phyloP scores from a whole-genome alignment of 2,329 filamentous ascomycete species.

The Coniochaeta sp. region DNA sequence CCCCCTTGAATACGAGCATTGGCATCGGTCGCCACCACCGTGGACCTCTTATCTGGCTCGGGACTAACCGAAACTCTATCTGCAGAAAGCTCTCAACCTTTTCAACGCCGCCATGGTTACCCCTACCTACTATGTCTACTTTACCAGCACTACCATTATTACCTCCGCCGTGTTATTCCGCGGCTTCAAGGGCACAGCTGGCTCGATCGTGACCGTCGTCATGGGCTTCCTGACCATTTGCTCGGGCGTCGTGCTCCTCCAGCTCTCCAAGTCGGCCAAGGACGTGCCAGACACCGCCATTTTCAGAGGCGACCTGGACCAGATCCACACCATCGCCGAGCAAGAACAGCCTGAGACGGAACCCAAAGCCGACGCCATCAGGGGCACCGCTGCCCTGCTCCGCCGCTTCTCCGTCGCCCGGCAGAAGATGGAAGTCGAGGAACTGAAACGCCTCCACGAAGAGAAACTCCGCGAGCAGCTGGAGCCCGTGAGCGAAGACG shows the following conservation, averaged over 20 bases:
- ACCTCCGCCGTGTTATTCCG: conserved; percentile 88
- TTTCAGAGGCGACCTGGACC: conserved; percentile 87
- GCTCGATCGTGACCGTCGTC: conserved; percentile 80
- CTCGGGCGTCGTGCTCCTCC: conserved; percentile 81
- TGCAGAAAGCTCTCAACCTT: conserved; percentile 92
- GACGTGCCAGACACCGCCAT: conserved; percentile 91
- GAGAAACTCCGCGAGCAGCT: conserved; percentile 68
- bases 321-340: conserved; percentile 90
- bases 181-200: conserved; percentile 81
- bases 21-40: not conserved
- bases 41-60: conserved; percentile 6
- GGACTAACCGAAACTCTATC: conserved; percentile 21
- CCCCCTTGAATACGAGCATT: not conserved
- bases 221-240: conserved; percentile 94
- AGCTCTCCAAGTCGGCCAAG: conserved; percentile 97
- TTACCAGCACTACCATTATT: conserved; percentile 91
- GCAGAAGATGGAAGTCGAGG: conserved; percentile 71
- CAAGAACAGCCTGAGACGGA: conserved; percentile 95
- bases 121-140: conserved; percentile 97
- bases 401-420: conserved; percentile 71
- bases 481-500: conserved; percentile 70
- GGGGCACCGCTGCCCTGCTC: conserved; percentile 81
- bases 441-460: conserved; percentile 70
- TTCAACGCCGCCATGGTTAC: conserved; percentile 97
- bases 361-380: conserved; percentile 92